phyloP scores from a whole-genome alignment of 2,329 filamentous ascomycete species.

The Gnomoniopsis smithogilvyi region DNA sequence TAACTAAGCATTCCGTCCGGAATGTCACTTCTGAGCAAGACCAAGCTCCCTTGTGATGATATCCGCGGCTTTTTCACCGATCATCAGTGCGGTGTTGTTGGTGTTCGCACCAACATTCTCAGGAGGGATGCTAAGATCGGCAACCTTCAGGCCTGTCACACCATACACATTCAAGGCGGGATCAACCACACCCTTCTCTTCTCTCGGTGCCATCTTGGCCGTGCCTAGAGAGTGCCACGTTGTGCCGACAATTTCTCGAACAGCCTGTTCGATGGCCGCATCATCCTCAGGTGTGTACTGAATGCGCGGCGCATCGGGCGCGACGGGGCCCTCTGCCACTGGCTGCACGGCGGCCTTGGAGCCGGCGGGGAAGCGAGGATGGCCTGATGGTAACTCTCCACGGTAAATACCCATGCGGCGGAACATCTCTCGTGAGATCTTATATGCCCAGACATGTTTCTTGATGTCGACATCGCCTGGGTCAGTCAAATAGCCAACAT shows the following conservation, averaged over 20 bases:
- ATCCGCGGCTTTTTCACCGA: slow-evolving; percentile 40
- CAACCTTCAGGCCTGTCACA: slow-evolving; percentile 36
- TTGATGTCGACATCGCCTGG: slow-evolving; percentile 49
- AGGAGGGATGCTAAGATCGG: slow-evolving; percentile 34
- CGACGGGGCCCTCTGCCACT: slow-evolving; percentile 23
- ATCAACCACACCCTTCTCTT: slow-evolving; percentile 41
- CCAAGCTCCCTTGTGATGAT: slow-evolving; percentile 24
- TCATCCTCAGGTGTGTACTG: slow-evolving; percentile 46
- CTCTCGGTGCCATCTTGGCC: slow-evolving; percentile 40
- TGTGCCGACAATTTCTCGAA: slow-evolving; percentile 35
- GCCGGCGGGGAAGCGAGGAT: slow-evolving; percentile 40
- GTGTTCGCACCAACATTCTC: slow-evolving; percentile 42
- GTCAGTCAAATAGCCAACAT: slow-evolving; percentile 54
- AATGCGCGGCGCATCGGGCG: slow-evolving; percentile 26
- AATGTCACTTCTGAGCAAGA: neutral
- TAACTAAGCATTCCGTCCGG: neutral
- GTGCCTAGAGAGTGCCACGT: slow-evolving; percentile 44
- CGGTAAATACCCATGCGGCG: slow-evolving; percentile 51
- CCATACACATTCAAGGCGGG: slow-evolving; percentile 40
- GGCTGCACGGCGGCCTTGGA: slow-evolving; percentile 34
- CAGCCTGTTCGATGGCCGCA: slow-evolving; percentile 40
- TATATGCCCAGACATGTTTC: slow-evolving; percentile 61
- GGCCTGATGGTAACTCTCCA: slow-evolving; percentile 39
- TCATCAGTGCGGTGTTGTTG: slow-evolving; percentile 38
- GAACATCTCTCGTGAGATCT: slow-evolving; percentile 57